Percentiles rank a stretch among this genome's conserved stretches.
phyloP scores from a whole-genome alignment of 257 asterid species.

The Fraxinus anomala region DNA sequence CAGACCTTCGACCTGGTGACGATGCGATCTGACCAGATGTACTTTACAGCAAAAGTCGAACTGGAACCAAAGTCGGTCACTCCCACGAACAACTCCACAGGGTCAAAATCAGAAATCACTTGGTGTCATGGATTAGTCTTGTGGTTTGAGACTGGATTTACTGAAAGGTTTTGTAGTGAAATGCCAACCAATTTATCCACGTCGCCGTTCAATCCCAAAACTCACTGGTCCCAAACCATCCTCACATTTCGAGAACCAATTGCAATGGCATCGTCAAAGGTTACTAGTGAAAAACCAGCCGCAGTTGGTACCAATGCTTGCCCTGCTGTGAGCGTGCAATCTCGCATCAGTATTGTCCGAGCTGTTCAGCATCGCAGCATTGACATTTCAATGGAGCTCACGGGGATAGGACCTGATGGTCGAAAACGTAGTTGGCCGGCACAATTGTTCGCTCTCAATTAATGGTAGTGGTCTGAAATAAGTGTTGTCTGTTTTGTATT shows the following conservation, averaged over 20 bases:
- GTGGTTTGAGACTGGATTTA: constrained; percentile 93
- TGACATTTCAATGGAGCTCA: constrained; percentile 86
- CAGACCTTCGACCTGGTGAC: constrained; percentile 87
- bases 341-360: constrained; percentile 82
- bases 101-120: constrained; percentile 32
- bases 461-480: background rate
- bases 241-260: constrained; percentile 86
- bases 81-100: constrained; percentile 20
- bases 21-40: constrained; percentile 79
- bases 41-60: constrained; percentile 76
- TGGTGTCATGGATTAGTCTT: constrained; percentile 82
- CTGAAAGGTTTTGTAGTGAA: constrained; percentile 78
- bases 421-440: constrained; percentile 63
- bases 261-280: constrained; percentile 49
- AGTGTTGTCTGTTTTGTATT: background rate
- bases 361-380: constrained; percentile 78
- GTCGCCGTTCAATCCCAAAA: constrained; percentile 73
- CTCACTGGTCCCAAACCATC: constrained; percentile 95
- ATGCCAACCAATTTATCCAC: constrained; percentile 75
- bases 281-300: constrained; percentile 26
- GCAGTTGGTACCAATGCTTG: constrained; percentile 59
- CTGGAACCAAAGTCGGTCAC: constrained; percentile 42
- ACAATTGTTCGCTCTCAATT: constrained; percentile 62
- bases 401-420: constrained; percentile 53
- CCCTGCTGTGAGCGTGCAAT: constrained; percentile 60